Percentiles rank a stretch among this genome's conserved stretches.
These are phyloP conservation scores for Streptanthus diversifolius DNA, from an alignment of 345 rosid species.

Conservation along the genomic window DNA sequence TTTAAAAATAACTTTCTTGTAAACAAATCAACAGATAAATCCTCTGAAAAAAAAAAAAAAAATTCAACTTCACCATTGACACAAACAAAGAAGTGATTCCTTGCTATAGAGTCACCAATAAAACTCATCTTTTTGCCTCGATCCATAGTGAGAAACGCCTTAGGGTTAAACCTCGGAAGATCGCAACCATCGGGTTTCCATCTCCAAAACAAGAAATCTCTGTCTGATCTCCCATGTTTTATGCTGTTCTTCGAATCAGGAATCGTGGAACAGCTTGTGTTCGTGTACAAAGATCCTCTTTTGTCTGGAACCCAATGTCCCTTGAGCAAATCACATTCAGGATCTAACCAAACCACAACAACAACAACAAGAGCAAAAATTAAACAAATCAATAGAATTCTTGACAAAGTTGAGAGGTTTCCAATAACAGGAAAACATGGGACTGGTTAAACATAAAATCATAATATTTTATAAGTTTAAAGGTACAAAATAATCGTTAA, in stretches of 20 bases:
- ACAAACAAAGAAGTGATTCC: slow-evolving; percentile 81
- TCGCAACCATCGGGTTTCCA: slow-evolving; percentile 81
- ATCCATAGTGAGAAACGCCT: slow-evolving; percentile 47
- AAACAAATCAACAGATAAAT: background rate
- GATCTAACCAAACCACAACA: slow-evolving; percentile 26
- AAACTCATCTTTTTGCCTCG: slow-evolving; percentile 73
- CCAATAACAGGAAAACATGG: background rate
- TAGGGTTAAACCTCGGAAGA: slow-evolving; percentile 61
- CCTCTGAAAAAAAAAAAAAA: background rate
- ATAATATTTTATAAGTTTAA: background rate
- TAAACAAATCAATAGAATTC: background rate
- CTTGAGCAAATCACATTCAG: slow-evolving; percentile 51
- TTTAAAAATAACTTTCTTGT: background rate
- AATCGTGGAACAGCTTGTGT: slow-evolving; percentile 65
- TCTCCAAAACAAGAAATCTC: slow-evolving; percentile 74
- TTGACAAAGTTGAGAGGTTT: background rate
- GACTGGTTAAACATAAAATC: background rate
- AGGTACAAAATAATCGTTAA: background rate
- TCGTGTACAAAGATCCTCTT: slow-evolving; percentile 49
- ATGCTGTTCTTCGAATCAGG: slow-evolving; percentile 75
- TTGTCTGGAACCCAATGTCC: slow-evolving; percentile 72
- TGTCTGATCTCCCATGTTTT: slow-evolving; percentile 59
- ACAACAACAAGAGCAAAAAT: background rate
- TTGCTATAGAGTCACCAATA: slow-evolving; percentile 83
- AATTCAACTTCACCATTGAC: slow-evolving; percentile 47